Evolutionary conservation across 179 eudicot genomes (phyloP).

Genomic region (Drosera spatulata): DNA sequence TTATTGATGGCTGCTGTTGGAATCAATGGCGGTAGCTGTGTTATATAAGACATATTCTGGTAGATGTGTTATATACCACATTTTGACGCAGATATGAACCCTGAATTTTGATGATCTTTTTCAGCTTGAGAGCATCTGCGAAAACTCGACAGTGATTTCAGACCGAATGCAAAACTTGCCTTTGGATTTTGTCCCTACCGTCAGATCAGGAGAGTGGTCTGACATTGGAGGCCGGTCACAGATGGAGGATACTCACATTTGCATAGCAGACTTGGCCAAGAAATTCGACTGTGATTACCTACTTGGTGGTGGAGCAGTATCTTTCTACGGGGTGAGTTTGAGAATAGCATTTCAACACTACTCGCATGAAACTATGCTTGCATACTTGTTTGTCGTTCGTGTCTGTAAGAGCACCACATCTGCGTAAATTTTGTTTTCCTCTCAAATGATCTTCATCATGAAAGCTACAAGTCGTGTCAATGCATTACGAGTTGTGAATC

Average conservation of each 20-base stretch:
- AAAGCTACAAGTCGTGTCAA: too few relatives aligned
- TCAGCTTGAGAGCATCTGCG: slow-evolving; percentile 87
- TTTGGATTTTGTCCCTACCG: slow-evolving; percentile 41
- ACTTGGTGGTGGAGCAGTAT: slow-evolving; percentile 48
- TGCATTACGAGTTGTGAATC: too few relatives aligned
- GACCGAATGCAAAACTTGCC: slow-evolving; percentile 20
- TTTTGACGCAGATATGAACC: background rate
- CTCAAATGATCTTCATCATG: too few relatives aligned
- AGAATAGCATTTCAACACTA: background rate
- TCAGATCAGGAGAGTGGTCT: slow-evolving; percentile 91
- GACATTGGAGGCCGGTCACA: slow-evolving; percentile 72
- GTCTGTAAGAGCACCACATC: background rate
- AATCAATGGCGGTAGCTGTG: too few relatives aligned
- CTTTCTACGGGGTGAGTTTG: slow-evolving; percentile 88
- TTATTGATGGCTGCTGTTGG: too few relatives aligned
- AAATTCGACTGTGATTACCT: slow-evolving; percentile 27
- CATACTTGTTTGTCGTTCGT: background rate
- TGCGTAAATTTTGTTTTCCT: too few relatives aligned
- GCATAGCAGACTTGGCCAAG: slow-evolving; percentile 67
- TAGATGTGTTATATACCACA: background rate
- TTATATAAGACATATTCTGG: too few relatives aligned
- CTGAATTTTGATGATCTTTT: slow-evolving; percentile 5
- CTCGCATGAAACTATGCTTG: background rate
- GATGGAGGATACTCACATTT: slow-evolving; percentile 94
- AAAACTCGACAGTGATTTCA: slow-evolving; percentile 40